phyloP scores from a whole-genome alignment of 768 basidiomycete genomes.

The Dendrothele bispora region DNA sequence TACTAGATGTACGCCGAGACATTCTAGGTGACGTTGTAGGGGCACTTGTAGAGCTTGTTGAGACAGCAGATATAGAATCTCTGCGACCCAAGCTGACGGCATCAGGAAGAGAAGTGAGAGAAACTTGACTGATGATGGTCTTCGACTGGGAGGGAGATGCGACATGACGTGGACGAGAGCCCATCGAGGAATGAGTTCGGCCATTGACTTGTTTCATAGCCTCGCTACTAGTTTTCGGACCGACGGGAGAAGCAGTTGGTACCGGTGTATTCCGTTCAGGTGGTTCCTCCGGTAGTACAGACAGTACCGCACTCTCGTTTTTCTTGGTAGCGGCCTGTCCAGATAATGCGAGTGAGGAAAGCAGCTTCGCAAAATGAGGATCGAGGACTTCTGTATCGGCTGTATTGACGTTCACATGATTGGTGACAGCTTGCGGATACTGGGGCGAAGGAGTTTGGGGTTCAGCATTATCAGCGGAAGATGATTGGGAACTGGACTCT shows the following conservation, averaged over 20 bases:
- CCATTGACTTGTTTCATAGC: no score
- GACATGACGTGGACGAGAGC: not conserved
- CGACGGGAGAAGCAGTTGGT: conserved; percentile 1
- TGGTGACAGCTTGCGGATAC: conserved; percentile 42
- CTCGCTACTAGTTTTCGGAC: not conserved
- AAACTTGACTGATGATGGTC: no score
- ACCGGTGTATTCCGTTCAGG: conserved; percentile 17
- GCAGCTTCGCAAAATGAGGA: conserved; percentile 69
- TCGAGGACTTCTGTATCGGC: conserved; percentile 45
- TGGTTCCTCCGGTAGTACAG: conserved; percentile 10
- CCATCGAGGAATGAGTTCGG: not conserved
- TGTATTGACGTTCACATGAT: conserved; percentile 24
- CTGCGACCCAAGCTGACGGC: not conserved
- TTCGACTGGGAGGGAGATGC: conserved; percentile 2
- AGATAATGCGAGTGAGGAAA: conserved; percentile 63
- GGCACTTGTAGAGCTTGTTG: conserved; percentile 16
- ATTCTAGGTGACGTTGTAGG: conserved; percentile 23
- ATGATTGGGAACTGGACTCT: conserved; percentile 69
- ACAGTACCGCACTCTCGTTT: conserved; percentile 8
- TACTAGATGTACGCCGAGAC: conserved; percentile 44
- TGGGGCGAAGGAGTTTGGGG: conserved; percentile 67
- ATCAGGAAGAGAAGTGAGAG: not conserved
- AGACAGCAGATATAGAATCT: conserved; percentile 5
- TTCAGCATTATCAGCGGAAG: conserved; percentile 59
- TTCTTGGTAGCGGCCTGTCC: conserved; percentile 27